Evolutionary conservation across 768 basidiomycete species (phyloP), one percentile per base, ranked within the genome.

Genomic region (Strobilomyces echinocephalus): DNA sequence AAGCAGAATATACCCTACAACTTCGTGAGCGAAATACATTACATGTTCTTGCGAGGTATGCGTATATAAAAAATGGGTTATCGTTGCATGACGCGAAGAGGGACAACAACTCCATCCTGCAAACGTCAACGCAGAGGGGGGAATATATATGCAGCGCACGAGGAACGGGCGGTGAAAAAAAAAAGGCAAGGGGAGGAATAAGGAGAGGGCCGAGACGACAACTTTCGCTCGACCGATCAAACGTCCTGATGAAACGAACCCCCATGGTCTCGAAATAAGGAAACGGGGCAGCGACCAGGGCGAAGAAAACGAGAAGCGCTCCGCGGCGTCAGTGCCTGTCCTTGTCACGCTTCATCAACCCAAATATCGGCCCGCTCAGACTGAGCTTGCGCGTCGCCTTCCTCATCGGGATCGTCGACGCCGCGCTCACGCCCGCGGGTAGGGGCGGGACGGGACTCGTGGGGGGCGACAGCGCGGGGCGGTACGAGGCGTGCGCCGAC

Each of bases 341-440:
- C 66, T 71, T 82, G 50, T 83, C 79, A 65, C 79, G 67, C 76
- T 77, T 72, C 75, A 79, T 63, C 57, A 88, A 79, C 46, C 72
- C 73, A 2, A 79, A 71, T 59, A 82, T 80, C 46, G 83, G 81
- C 46, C 79, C 76, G 21, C 78, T 78, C 52, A 89, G 66, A 65
- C 88, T 90, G 69, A 90, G 68, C 72, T 90, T 89, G 51, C 86
- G 74, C 62, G 73, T 77, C 54, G 80, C 73, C 39, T 72, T 79
- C 52, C 71, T 56, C n/a, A 61, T 60, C 12, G 62, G 52, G 40
- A 51, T 60, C 18, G 61, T 52, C 21, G 50, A 3, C 8, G 18
- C 39, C 45, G 16, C 56, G 38, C 63, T 65, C 51, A 50, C 55
- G 40, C 63, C 65, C 51, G 49, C 63, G 9, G 59, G 56, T 15